phyloP scores from a whole-genome alignment of 2,329 filamentous ascomycete genomes.

The Pseudogymnoascus sp. region DNA sequence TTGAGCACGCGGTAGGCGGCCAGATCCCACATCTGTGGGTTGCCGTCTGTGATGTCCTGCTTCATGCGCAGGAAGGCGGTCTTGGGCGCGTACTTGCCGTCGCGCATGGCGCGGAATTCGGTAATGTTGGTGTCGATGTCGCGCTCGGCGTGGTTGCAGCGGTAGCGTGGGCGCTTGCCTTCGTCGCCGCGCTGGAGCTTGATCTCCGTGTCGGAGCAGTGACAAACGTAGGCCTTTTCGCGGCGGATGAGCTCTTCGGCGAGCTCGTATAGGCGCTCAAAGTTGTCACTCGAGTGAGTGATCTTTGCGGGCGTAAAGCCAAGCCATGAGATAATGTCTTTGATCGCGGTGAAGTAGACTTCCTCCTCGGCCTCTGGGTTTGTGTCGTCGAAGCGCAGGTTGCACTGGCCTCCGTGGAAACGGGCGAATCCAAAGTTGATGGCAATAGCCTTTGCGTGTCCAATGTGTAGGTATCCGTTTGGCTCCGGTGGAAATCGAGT shows the following conservation, averaged over 20 bases:
- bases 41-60: conserved; percentile 73
- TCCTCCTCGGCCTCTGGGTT: conserved; percentile 93
- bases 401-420: conserved; percentile 59
- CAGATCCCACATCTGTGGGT: conserved; percentile 95
- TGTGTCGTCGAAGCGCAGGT: conserved; percentile 83
- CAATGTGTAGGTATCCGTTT: conserved; percentile 89
- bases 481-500: conserved; percentile 80
- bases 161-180: conserved; percentile 60
- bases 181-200: conserved; percentile 80
- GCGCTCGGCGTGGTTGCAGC: conserved; percentile 72
- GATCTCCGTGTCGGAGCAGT: conserved; percentile 73
- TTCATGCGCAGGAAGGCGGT: conserved; percentile 90
- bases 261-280: conserved; percentile 73
- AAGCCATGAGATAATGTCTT: conserved; percentile 81
- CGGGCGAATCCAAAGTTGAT: conserved; percentile 94
- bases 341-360: conserved; percentile 79
- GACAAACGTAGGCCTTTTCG: conserved; percentile 74
- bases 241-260: conserved; percentile 74
- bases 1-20: conserved; percentile 81
- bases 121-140: conserved; percentile 66
- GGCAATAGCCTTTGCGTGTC: conserved; percentile 90
- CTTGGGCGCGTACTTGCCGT: conserved; percentile 80
- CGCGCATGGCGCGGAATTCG: conserved; percentile 84
- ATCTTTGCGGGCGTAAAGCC: conserved; percentile 71
- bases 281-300: conserved; percentile 87